Conservation (phyloP, 768 basidiomycete genomes). For the Thelephora ganbajun region DNA sequence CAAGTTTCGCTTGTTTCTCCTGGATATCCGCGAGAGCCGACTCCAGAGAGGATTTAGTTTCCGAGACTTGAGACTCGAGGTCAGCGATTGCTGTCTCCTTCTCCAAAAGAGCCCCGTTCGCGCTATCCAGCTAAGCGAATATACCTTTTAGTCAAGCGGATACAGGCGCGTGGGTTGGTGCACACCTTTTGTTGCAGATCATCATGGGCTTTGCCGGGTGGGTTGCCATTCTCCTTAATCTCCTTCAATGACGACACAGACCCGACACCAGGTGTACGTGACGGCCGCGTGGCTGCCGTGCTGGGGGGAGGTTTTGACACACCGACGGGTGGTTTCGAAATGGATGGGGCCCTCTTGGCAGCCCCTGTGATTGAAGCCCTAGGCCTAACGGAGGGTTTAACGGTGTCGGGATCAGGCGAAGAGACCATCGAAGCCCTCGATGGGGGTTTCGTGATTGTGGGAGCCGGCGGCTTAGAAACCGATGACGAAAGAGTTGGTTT, state of each 20-base stretch:
- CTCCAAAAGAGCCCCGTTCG: slow-evolving; percentile 33
- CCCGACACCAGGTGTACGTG: slow-evolving; percentile 30
- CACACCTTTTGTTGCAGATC: slow-evolving; percentile 49
- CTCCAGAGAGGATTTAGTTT: slow-evolving; percentile 36
- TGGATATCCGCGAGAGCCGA: slow-evolving; percentile 30
- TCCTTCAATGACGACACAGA: slow-evolving; percentile 71
- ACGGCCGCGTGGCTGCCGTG: slow-evolving; percentile 22
- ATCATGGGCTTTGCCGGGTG: slow-evolving; percentile 29
- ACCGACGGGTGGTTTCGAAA: slow-evolving; percentile 17
- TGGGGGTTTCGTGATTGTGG: slow-evolving; percentile 8
- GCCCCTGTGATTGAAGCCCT: slow-evolving; percentile 58
- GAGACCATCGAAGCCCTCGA: slow-evolving; percentile 10
- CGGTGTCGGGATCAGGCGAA: slow-evolving; percentile 7
- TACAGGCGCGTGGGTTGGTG: background rate
- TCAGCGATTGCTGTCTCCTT: slow-evolving; percentile 36
- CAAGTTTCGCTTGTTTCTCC: slow-evolving; percentile 28
- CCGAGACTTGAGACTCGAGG: slow-evolving; percentile 39
- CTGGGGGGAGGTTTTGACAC: slow-evolving; percentile 21
- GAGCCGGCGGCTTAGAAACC: slow-evolving; percentile 5
- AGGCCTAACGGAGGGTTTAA: slow-evolving; percentile 26
- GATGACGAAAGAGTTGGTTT: slow-evolving; percentile 11
- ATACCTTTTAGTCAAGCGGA: slow-evolving; percentile 1
- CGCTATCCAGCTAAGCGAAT: slow-evolving; percentile 40
- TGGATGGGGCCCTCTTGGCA: slow-evolving; percentile 35
- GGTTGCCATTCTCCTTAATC: slow-evolving; percentile 34